Evolutionary conservation across 176 grass and related monocot genomes (phyloP).

Genomic region (Triticum timopheevii): DNA sequence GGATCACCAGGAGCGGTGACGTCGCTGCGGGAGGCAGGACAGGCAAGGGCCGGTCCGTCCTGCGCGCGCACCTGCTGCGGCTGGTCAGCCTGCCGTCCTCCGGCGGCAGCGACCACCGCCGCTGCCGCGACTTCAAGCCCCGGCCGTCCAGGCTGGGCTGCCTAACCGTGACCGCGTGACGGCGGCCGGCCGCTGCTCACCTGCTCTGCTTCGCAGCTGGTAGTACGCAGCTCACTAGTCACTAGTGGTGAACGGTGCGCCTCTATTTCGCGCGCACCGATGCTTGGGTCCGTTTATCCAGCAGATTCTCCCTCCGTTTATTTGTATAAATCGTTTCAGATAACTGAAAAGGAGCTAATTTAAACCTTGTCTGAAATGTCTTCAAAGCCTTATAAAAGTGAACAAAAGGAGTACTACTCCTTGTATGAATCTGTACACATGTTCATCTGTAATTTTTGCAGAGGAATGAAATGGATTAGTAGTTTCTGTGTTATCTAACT

Average conservation of each 20-base stretch:
- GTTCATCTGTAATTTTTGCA: neutral
- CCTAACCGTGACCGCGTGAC: slow-evolving; percentile 38
- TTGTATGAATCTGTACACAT: no score
- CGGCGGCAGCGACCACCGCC: neutral
- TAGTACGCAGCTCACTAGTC: no score
- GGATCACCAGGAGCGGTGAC: neutral
- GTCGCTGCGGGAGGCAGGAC: neutral
- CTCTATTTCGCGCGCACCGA: slow-evolving; percentile 38
- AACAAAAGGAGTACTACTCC: no score
- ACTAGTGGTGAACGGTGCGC: neutral
- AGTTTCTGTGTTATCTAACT: neutral
- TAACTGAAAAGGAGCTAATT: no score
- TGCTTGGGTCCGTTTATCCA: neutral
- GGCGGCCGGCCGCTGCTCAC: no score
- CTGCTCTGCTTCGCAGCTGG: neutral
- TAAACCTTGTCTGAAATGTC: no score
- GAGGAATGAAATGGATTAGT: neutral
- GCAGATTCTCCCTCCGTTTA: neutral
- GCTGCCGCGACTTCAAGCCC: slow-evolving; percentile 55
- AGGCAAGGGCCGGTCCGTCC: slow-evolving; percentile 43
- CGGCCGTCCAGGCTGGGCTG: slow-evolving; percentile 56
- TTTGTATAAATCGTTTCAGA: no score
- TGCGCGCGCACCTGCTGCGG: slow-evolving; percentile 59
- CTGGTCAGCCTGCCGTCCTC: slow-evolving; percentile 45
- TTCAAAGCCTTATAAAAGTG: no score